phyloP scores from a whole-genome alignment of 1,139 yeast genomes.

The Kluyveromyces sp. region DNA sequence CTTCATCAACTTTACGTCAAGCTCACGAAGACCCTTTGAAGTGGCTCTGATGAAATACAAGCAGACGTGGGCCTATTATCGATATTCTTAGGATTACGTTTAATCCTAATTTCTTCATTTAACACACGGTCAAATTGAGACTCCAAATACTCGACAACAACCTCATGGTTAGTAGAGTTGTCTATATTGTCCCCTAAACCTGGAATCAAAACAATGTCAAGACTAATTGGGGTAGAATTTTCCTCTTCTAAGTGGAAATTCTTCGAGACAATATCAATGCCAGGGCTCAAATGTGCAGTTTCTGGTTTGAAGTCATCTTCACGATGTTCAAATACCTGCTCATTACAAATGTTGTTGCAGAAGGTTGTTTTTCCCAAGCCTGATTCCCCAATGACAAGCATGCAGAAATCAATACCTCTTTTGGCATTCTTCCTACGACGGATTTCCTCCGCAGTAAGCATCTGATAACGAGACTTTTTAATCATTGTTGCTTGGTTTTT shows the following conservation, averaged over 20 bases:
- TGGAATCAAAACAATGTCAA: slow-evolving; percentile 37
- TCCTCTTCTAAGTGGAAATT: slow-evolving; percentile 32
- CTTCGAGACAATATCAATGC: slow-evolving; percentile 20
- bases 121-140: slow-evolving; percentile 48
- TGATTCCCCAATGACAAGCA: slow-evolving; percentile 53
- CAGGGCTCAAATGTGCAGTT: slow-evolving; percentile 23
- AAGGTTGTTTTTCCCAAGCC: slow-evolving; percentile 60
- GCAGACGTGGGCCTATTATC: slow-evolving; percentile 58
- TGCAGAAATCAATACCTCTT: slow-evolving; percentile 48
- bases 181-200: slow-evolving; percentile 40
- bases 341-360: slow-evolving; percentile 50
- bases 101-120: slow-evolving; percentile 53
- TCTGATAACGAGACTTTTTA: slow-evolving; percentile 3
- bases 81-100: slow-evolving; percentile 44
- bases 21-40: slow-evolving; percentile 44
- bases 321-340: slow-evolving; percentile 25
- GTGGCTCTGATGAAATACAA: slow-evolving; percentile 54
- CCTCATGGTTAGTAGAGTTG: slow-evolving; percentile 29
- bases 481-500: neutral
- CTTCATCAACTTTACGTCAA: slow-evolving; percentile 43
- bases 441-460: slow-evolving; percentile 33
- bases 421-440: slow-evolving; percentile 53
- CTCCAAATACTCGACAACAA: slow-evolving; percentile 46
- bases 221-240: slow-evolving; percentile 35
- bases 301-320: slow-evolving; percentile 14